Base-by-base conservation (phyloP, 192 early-diverging fungal genomes). In the Glomus cerebriforme region DNA sequence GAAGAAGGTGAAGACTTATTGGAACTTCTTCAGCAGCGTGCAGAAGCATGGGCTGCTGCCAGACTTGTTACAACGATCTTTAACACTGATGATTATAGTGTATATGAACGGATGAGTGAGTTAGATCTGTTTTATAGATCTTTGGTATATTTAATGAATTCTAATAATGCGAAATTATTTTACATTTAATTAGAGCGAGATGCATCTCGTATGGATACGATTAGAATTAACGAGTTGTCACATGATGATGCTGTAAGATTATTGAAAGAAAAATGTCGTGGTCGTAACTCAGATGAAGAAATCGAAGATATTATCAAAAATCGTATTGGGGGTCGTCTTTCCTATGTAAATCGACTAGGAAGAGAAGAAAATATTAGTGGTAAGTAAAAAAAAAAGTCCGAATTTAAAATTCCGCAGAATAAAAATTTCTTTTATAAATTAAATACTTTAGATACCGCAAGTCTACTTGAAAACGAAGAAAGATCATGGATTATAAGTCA, bases 21-120 rank as follows among this genome's bases (percentile, higher is more conserved):
- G 32, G 76, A 78, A 67, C 24, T 78, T n/a, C 22, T 78, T 2
- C 76, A 68, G 59, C 76, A 78, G 37, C 34, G 76, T 15, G 76
- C 76, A 39, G 76, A 78, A 78, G 27, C 76, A 64, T 78, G 76
- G 76, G 76, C 76, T 31, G 76, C 76, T 67, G 0, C 76, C 0
- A 78, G 24, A 32, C 13, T 78, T 39, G 76, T 67, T 17, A 78
- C 64, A 22, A 34, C 68, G 27, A 9, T 78, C 6, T 78, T 78
- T 34, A 78, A 78, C 27, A 78, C 76, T 7, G 76, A 78, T 67
- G 76, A 78, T 78, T 78, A 78, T 68, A 15, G 63, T 24, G 45
- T 78, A 17, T 68, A 78, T 58, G 76, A 78, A 22, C 43, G 76
- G 6, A 58, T 78, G 76, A 78, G 76, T 78, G 27, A 65, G 64